Evolutionary conservation across 2,329 filamentous ascomycete species (phyloP).

Genomic region (Diaporthe caulivora): DNA sequence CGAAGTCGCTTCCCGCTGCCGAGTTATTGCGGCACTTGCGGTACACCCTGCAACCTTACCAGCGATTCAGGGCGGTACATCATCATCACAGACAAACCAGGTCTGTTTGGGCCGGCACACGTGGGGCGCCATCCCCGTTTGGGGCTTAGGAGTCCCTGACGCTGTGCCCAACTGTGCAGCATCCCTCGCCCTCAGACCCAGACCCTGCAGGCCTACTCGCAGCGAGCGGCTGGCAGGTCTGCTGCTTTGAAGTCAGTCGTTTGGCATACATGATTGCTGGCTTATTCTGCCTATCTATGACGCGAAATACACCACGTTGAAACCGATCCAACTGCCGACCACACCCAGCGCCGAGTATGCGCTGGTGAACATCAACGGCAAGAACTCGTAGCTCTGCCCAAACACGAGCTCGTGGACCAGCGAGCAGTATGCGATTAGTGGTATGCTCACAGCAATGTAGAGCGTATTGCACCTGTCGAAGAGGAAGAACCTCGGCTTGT

Average conservation of each 20-base stretch:
- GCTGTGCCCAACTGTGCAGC: constrained; percentile 1
- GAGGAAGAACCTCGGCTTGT: constrained; percentile 84
- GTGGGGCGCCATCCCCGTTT: constrained; percentile 25
- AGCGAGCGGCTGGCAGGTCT: background rate
- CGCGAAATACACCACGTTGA: constrained; percentile 90
- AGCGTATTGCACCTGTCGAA: constrained; percentile 91
- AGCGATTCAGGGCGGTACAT: constrained; percentile 32
- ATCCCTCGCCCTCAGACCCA: background rate
- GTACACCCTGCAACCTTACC: constrained; percentile 11
- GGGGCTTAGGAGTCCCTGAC: background rate
- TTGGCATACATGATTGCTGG: background rate
- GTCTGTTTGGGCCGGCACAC: constrained; percentile 23
- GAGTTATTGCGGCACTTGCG: constrained; percentile 31
- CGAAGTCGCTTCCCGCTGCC: constrained; percentile 25
- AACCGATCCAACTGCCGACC: constrained; percentile 94
- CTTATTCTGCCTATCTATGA: constrained; percentile 51
- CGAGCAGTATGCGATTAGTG: constrained; percentile 89
- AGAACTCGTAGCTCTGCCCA: constrained; percentile 85
- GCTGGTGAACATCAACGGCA: constrained; percentile 97
- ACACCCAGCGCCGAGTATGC: constrained; percentile 95
- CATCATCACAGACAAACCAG: constrained; percentile 1
- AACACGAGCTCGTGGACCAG: constrained; percentile 86
- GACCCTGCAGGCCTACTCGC: background rate
- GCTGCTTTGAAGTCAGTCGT: background rate
- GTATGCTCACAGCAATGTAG: constrained; percentile 91